Conservation (phyloP, 1,284 basidiomycete genomes). For the Naganishia cerealis region DNA sequence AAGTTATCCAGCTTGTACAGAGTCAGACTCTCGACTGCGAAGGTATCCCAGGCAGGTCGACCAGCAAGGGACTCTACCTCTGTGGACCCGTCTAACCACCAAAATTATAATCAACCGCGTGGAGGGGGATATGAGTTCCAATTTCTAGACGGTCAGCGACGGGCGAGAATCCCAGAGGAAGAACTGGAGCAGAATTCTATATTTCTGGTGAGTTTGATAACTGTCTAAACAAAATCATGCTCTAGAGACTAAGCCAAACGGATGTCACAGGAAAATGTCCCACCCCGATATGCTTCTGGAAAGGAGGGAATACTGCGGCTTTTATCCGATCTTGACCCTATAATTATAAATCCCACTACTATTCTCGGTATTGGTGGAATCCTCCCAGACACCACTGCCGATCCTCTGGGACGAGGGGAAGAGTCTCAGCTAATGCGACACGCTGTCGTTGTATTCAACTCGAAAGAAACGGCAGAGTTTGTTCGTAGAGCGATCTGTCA, state of each 20-base stretch:
- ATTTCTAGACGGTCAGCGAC: slow-evolving; percentile 14
- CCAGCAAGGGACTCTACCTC: not conserved
- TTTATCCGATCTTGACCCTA: not conserved
- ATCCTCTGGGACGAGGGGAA: not conserved
- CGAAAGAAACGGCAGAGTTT: not conserved
- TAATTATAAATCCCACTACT: not conserved
- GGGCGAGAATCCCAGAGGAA: slow-evolving; percentile 6
- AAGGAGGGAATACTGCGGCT: slow-evolving; percentile 15
- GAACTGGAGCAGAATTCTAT: slow-evolving; percentile 5
- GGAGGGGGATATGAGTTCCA: slow-evolving; percentile 20
- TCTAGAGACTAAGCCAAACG: not conserved
- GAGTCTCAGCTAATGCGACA: slow-evolving; percentile 13
- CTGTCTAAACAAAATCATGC: too few relatives aligned
- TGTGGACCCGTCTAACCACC: not conserved
- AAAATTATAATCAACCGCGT: not conserved
- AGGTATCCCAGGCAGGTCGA: not conserved
- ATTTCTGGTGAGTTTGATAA: slow-evolving; percentile 2
- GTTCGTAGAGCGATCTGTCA: not conserved
- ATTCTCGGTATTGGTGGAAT: slow-evolving; percentile 16
- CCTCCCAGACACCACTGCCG: not conserved
- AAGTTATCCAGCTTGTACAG: slow-evolving; percentile 3
- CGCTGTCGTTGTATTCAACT: slow-evolving; percentile 11
- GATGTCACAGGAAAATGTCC: slow-evolving; percentile 4
- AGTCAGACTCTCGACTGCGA: slow-evolving; percentile 9
- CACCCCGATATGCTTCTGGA: slow-evolving; percentile 9